Evolutionary conservation across 2,329 filamentous ascomycete species (phyloP), one percentile per base, ranked within the genome.

Genomic region (Monilinia aucupariae): DNA sequence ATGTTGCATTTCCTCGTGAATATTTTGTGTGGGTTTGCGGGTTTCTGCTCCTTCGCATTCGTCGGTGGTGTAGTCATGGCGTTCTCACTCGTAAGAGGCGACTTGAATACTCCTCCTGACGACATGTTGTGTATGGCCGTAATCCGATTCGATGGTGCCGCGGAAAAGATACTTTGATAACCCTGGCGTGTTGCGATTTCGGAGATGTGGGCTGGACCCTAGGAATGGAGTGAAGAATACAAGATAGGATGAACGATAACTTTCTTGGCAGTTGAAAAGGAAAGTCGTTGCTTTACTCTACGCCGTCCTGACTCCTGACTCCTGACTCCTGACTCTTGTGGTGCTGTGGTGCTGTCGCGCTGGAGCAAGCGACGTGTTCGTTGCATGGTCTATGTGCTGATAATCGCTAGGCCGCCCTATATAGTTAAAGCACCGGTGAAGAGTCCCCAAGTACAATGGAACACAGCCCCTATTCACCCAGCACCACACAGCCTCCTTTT

Each of bases 1-100:
- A 62, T 62, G 43, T 58, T 62, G 20, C 60, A 62, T 62, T 62
- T 62, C n/a, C 51, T 56, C 17, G 60, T 62, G 51, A 62, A 62
- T 32, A 62, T 62, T 27, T 62, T 62, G 51, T 62, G 60, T 37
- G 43, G 51, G 30, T 60, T 43, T 25, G 17, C 25, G 43, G 47
- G 25, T 34, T 60, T 60, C 45, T 41, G 22, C 12, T 17, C 27
- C 25, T 51, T 60, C 25, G 48, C 5, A 43, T 51, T 9, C 34
- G 37, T 60, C 12, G 9, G 34, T 52, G 48, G 34, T 43, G 47
- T 41, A 6, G 25, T 43, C 20, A 53, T 43, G 25, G 34, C 9
- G 22, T 17, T 49, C 17, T 56, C 41, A 43, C 41, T 62, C 20
- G 51, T 62, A n/a, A 62, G 59, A 39, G 59, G 59, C 3, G 51